Percentiles rank a stretch among this genome's conserved stretches.
Evolutionary conservation across 1,284 basidiomycete species (phyloP).

Genomic region (Boletus austroedulis): DNA sequence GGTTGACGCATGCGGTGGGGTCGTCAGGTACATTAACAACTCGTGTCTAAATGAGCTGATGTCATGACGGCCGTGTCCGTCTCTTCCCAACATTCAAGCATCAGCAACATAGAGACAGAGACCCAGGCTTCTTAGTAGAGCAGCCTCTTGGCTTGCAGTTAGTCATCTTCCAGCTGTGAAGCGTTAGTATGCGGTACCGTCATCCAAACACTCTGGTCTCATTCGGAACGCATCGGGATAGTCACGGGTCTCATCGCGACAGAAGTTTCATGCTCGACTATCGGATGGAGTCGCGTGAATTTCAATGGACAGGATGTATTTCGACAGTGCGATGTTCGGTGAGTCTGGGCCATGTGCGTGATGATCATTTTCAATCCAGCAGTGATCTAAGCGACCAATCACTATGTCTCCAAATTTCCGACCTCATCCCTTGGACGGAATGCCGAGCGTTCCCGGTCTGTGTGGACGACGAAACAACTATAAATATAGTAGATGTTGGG

Average conservation of each 20-base stretch:
- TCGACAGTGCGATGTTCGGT: slow-evolving; percentile 4
- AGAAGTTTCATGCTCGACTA: neutral
- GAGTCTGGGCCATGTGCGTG: neutral
- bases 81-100: neutral
- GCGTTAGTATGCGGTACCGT: neutral
- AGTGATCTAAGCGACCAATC: neutral
- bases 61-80: neutral
- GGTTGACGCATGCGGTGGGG: neutral
- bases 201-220: neutral
- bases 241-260: slow-evolving; percentile 6
- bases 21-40: neutral
- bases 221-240: slow-evolving; percentile 6
- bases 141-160: neutral
- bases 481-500: neutral
- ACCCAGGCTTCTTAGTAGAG: neutral
- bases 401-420: neutral
- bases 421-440: neutral
- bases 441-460: slow-evolving; percentile 3
- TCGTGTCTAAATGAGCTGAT: neutral
- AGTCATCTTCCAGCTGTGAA: neutral
- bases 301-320: neutral
- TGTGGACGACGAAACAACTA: neutral
- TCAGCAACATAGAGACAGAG: neutral
- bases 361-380: neutral
- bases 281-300: neutral